phyloP scores from a whole-genome alignment of 192 early-diverging fungal species.

The Entophlyctis helioformis region DNA sequence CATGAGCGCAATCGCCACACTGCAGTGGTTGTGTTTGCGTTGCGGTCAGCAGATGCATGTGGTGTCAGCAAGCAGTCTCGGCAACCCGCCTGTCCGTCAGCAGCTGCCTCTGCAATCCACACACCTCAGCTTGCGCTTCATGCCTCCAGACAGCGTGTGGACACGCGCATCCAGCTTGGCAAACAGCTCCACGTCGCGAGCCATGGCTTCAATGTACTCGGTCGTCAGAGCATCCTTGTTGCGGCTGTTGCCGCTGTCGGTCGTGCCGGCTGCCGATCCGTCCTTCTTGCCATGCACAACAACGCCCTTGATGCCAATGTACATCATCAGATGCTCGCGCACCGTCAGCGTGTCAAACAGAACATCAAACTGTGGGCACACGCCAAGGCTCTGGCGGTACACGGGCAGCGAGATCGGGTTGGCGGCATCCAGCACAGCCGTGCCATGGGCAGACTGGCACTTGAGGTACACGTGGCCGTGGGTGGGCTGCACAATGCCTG shows the following conservation, averaged over 20 bases:
- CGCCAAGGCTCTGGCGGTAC: constrained; percentile 12
- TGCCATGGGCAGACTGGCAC: too few species aligned
- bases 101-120: neutral
- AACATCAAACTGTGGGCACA: constrained; percentile 47
- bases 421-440: neutral
- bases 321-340: constrained; percentile 32
- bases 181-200: constrained; percentile 20
- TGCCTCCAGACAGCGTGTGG: constrained; percentile 33
- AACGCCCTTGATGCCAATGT: constrained; percentile 37
- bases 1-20: constrained; percentile 35
- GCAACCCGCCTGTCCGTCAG: neutral
- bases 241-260: too few species aligned
- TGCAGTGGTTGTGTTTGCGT: too few species aligned
- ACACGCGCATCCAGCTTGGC: constrained; percentile 24
- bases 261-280: too few species aligned
- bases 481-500: constrained; percentile 43
- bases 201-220: constrained; percentile 5
- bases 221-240: too few species aligned
- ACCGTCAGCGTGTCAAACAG: constrained; percentile 31
- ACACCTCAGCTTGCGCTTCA: constrained; percentile 45
- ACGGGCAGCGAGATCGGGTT: too few species aligned
- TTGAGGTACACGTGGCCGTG: constrained; percentile 42
- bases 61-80: too few species aligned
- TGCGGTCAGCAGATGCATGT: too few species aligned
- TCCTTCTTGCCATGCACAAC: too few species aligned